Evolutionary conservation across 805 yeast species (phyloP).

Genomic region (Sungouiozyma ichnusensis): DNA sequence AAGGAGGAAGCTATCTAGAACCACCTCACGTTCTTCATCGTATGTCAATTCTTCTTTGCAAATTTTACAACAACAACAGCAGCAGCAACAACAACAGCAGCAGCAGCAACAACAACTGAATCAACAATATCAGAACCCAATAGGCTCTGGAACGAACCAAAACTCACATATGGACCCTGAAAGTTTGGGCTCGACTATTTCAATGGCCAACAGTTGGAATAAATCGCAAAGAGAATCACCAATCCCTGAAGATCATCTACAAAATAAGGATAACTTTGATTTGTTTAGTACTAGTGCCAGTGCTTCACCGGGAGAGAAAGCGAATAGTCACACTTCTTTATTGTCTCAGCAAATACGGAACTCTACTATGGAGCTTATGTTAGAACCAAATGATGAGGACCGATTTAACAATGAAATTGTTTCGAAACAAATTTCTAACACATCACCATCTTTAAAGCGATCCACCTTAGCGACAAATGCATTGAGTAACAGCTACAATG

Average conservation of each 20-base stretch:
- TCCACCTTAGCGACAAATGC: conserved; percentile 2
- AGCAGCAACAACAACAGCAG: conserved; percentile 9
- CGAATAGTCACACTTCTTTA: conserved; percentile 24
- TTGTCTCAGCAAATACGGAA: conserved; percentile 26
- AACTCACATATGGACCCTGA: background rate
- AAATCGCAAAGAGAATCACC: conserved; percentile 1
- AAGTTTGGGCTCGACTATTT: conserved; percentile 9
- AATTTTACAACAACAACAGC: conserved; percentile 13
- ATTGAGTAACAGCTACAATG: background rate
- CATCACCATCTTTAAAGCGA: conserved; percentile 7
- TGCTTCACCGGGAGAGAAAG: background rate
- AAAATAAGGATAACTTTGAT: conserved; percentile 1
- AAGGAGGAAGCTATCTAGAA: conserved; percentile 23
- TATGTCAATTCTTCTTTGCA: conserved; percentile 23
- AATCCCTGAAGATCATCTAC: conserved; percentile 2
- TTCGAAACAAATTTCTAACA: background rate
- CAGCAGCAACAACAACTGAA: conserved; percentile 4
- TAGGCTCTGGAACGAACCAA: conserved; percentile 1
- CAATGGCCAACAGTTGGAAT: conserved; percentile 16
- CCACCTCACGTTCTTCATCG: conserved; percentile 24
- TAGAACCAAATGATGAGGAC: background rate
- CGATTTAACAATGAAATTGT: background rate
- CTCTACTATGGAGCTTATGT: background rate
- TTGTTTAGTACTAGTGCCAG: conserved; percentile 1
- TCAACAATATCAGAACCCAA: no score